Conservation (phyloP, 306 rosid species). For the Prunus mira region DNA sequence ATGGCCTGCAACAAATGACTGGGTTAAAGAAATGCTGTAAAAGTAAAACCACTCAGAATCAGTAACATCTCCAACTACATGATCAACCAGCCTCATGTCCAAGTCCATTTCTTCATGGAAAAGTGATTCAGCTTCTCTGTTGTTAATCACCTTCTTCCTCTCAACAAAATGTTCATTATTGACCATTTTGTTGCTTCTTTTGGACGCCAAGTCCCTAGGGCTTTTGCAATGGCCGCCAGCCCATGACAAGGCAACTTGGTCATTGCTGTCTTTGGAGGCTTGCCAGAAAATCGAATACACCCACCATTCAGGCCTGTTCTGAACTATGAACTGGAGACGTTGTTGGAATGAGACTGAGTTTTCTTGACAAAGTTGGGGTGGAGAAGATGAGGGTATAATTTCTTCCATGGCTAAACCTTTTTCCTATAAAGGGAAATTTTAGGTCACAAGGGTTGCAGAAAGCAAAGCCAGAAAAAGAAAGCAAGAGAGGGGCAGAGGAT, state of each 20-base stretch:
- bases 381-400: slow-evolving; percentile 15
- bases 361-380: slow-evolving; percentile 5
- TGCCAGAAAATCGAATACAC: slow-evolving; percentile 51
- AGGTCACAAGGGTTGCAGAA: too few relatives aligned
- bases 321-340: slow-evolving; percentile 37
- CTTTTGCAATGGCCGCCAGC: slow-evolving; percentile 35
- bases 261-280: slow-evolving; percentile 24
- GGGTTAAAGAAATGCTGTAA: slow-evolving; percentile 21
- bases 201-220: not conserved
- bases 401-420: slow-evolving; percentile 7
- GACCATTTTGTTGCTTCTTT: not conserved
- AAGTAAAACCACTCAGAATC: slow-evolving; percentile 27
- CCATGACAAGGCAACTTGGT: slow-evolving; percentile 27
- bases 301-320: slow-evolving; percentile 50
- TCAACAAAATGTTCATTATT: not conserved
- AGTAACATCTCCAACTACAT: not conserved
- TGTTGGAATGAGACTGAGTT: slow-evolving; percentile 30
- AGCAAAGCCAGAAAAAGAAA: too few relatives aligned
- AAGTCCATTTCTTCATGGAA: not conserved
- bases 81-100: not conserved
- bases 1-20: not conserved
- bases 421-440: too few relatives aligned
- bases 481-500: too few relatives aligned
- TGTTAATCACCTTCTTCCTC: not conserved
- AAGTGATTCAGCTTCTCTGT: not conserved